phyloP scores from a whole-genome alignment of 75 land plant genomes.

The Picea sitchensis region DNA sequence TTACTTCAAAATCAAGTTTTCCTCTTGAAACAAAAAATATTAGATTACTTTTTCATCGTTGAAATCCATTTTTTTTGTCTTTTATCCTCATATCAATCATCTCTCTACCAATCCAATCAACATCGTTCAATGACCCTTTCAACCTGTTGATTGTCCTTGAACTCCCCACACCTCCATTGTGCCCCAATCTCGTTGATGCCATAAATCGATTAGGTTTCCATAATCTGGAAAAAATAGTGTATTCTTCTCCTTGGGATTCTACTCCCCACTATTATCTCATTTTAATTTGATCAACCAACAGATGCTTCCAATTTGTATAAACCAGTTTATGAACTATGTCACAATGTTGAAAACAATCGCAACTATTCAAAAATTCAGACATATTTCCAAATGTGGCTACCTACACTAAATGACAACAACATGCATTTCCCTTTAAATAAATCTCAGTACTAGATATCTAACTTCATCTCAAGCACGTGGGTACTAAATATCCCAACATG shows the following conservation, averaged over 20 bases:
- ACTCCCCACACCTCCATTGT: not conserved
- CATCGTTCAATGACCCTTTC: constrained; percentile 55
- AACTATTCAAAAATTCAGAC: too few relatives aligned
- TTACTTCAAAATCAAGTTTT: not conserved
- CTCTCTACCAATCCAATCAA: constrained; percentile 80
- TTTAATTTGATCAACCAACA: too few relatives aligned
- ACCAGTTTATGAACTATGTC: not conserved
- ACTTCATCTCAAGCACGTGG: too few relatives aligned
- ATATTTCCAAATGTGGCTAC: too few relatives aligned
- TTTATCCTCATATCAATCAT: constrained; percentile 88
- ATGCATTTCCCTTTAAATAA: too few relatives aligned
- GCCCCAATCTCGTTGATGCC: constrained; percentile 51
- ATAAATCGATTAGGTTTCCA: constrained; percentile 12
- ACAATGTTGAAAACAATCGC: not conserved
- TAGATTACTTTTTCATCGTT: constrained; percentile 66
- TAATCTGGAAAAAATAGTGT: not conserved
- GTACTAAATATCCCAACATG: too few relatives aligned
- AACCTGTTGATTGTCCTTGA: not conserved
- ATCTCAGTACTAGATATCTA: too few relatives aligned
- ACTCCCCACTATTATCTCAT: too few relatives aligned
- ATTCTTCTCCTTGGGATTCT: too few relatives aligned
- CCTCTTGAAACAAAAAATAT: not conserved
- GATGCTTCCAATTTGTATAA: not conserved
- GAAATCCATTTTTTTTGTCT: constrained; percentile 44
- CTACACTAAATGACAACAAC: too few relatives aligned